phyloP scores from a whole-genome alignment of 139 green algal genomes.

The Closterium sp. region DNA sequence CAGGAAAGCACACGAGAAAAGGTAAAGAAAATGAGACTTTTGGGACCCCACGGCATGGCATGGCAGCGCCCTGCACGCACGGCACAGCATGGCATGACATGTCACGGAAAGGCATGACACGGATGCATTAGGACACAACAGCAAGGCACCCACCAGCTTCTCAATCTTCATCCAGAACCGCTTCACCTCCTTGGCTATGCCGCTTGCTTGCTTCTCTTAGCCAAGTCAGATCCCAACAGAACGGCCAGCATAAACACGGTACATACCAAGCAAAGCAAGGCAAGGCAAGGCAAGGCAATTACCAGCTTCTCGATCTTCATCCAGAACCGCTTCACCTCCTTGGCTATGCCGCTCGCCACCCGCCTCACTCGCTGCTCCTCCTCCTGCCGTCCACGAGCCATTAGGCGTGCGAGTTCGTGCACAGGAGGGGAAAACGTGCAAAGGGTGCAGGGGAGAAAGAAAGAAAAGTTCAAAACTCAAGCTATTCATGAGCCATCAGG shows the following conservation, averaged over 20 bases:
- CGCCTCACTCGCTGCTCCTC: slow-evolving; percentile 56
- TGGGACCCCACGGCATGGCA: background rate
- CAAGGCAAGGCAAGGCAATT: background rate
- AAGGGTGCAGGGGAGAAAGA: too few relatives aligned
- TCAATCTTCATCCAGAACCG: slow-evolving; percentile 90
- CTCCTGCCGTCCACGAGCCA: slow-evolving; percentile 20
- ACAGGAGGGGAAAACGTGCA: too few relatives aligned
- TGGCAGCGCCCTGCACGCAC: background rate
- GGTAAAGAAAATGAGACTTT: background rate
- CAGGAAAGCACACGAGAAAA: background rate
- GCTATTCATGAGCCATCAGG: too few relatives aligned
- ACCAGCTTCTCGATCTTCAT: slow-evolving; percentile 85
- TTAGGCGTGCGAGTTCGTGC: too few relatives aligned
- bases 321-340: slow-evolving; percentile 84
- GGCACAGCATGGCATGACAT: background rate
- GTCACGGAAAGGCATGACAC: too few relatives aligned
- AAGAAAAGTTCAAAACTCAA: too few relatives aligned
- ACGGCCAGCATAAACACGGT: too few relatives aligned
- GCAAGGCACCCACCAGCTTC: slow-evolving; percentile 67
- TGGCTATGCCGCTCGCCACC: slow-evolving; percentile 64
- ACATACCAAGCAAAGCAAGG: too few relatives aligned
- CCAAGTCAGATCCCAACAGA: too few relatives aligned
- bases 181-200: slow-evolving; percentile 70
- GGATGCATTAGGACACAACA: background rate
- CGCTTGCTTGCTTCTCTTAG: too few relatives aligned